Conservation (phyloP, 306 rosid genomes). For the Trifolium dubium region DNA sequence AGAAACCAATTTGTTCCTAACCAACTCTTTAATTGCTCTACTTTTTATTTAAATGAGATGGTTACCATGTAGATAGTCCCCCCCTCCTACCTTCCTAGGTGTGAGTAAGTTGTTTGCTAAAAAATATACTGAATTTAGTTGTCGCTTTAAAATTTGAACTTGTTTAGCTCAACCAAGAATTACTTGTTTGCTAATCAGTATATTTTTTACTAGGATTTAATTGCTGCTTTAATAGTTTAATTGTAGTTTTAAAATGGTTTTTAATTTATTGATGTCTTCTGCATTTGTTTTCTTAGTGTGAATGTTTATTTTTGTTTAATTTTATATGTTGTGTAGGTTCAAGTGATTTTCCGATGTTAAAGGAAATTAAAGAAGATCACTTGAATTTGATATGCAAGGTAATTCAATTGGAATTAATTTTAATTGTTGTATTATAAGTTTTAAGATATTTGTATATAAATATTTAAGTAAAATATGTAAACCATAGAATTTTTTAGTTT, state of each 20-base stretch:
- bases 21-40: background rate
- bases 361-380: conserved; percentile 55
- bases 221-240: too few relatives aligned
- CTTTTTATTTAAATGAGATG: background rate
- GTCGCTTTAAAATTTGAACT: background rate
- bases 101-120: background rate
- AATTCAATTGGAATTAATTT: conserved; percentile 28
- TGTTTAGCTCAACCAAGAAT: too few relatives aligned
- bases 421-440: conserved; percentile 6
- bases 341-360: conserved; percentile 42
- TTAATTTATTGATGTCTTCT: conserved; percentile 2
- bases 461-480: background rate
- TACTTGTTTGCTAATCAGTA: too few relatives aligned
- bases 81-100: background rate
- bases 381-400: conserved; percentile 79
- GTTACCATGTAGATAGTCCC: background rate
- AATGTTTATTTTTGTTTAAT: conserved; percentile 3
- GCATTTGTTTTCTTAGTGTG: conserved; percentile 1
- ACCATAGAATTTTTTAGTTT: background rate
- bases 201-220: too few relatives aligned
- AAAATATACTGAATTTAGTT: background rate
- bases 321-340: conserved; percentile 54
- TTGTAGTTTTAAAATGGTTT: background rate
- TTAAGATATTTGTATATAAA: conserved; percentile 12
- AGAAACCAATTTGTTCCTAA: background rate